Evolutionary conservation across 345 rosid species (phyloP).

Genomic region (Citrus sp.): DNA sequence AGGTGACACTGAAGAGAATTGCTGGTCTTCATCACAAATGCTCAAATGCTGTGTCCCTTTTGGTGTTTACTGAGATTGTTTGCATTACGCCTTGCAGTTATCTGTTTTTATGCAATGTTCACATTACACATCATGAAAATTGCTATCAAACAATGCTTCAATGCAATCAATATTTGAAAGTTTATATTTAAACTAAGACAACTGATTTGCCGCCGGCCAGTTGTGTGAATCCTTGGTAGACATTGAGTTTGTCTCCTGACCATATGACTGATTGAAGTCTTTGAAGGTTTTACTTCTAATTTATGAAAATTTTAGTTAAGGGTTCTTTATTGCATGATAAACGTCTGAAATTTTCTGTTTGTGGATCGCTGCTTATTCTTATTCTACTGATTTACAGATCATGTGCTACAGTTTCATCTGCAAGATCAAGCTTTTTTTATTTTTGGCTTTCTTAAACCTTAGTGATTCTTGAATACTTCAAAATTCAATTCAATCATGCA

Average conservation of each 20-base stretch:
- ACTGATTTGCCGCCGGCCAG: neutral
- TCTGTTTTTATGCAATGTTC: neutral
- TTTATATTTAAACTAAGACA: neutral
- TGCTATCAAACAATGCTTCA: neutral
- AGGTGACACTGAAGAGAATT: neutral
- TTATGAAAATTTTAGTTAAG: neutral
- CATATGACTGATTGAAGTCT: neutral
- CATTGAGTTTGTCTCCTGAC: neutral
- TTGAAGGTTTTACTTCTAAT: neutral
- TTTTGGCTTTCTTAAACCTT: neutral
- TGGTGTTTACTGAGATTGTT: neutral
- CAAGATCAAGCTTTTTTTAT: neutral
- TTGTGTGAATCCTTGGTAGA: neutral
- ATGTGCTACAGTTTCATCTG: neutral
- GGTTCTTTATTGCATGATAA: neutral
- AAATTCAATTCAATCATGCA: slow-evolving; percentile 3
- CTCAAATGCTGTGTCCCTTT: neutral
- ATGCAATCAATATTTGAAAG: neutral
- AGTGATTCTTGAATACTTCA: neutral
- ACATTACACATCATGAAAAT: neutral
- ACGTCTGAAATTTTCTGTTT: neutral
- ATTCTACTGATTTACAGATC: neutral
- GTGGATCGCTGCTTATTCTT: neutral
- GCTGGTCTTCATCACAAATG: neutral
- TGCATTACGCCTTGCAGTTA: neutral